These are phyloP conservation scores for Acmispon strigosus DNA, from an alignment of 306 rosid species.

Conservation along the genomic window DNA sequence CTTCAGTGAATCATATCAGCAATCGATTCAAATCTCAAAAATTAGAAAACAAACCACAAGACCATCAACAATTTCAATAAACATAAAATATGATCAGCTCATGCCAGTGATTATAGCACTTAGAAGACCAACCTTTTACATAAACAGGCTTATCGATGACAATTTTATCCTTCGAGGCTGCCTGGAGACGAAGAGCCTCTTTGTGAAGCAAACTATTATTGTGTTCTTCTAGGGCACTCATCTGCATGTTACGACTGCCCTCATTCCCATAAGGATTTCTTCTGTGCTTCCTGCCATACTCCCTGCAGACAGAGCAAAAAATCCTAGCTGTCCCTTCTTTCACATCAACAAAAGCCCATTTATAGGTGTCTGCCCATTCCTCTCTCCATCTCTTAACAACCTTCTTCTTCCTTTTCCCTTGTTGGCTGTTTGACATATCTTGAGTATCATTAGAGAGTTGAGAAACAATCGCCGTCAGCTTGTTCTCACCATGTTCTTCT, in stretches of 20 bases:
- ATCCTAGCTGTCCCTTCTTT: conserved; percentile 83
- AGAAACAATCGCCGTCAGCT: conserved; percentile 66
- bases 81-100: neutral
- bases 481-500: conserved; percentile 62
- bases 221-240: conserved; percentile 91
- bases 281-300: conserved; percentile 84
- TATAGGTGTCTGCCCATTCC: conserved; percentile 94
- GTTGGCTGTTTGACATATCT: conserved; percentile 60
- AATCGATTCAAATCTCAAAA: neutral
- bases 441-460: conserved; percentile 62
- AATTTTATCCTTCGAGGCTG: conserved; percentile 81
- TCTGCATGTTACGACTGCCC: conserved; percentile 94
- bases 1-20: neutral
- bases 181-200: conserved; percentile 87
- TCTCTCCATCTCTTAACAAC: conserved; percentile 95
- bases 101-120: neutral
- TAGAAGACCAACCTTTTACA: conserved; percentile 57
- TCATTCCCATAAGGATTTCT: conserved; percentile 88
- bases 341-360: conserved; percentile 91
- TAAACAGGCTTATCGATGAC: conserved; percentile 63
- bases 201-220: conserved; percentile 89
- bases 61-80: neutral
- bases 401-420: conserved; percentile 67
- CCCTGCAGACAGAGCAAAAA: conserved; percentile 82
- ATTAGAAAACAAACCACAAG: neutral